Evolutionary conservation across 306 rosid species (phyloP), one percentile per base, ranked within the genome.

Genomic region (Dryas drummondii): DNA sequence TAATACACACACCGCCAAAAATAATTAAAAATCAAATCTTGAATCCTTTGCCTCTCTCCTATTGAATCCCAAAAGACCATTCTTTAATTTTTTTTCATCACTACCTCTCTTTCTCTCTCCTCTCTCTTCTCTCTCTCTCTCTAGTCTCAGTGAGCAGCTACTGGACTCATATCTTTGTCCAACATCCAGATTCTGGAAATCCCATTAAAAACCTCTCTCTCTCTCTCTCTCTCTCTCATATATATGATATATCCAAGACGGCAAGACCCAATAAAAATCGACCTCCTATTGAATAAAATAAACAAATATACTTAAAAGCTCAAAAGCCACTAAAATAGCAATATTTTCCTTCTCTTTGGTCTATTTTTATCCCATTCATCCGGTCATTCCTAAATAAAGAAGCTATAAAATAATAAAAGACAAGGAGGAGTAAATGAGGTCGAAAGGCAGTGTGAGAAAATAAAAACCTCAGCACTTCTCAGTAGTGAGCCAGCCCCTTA

Each of bases 91-190:
- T 54, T 54, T 69, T 70, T 14, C 65, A 48, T 72, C 53, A 68
- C 48, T 32, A 32, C 37, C 59, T 52, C 41, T 26, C 46, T 46
- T 13, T 15, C 42, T 26, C 76, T 22, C 26, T 52, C 26, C 37
- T 32, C 37, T 32, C 37, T 32, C 37, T 32, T 17, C 48, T 46
- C 37, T 68, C 49, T 76, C 62, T 74, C 68, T 48, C 10, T 58
- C 53, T 44, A 42, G 68, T 74, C 13, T 5, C 70, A 77, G 41
- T 19, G 76, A 12, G 63, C 5, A 77, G 87, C 76, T 73, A 75
- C 75, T 9, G 40, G 79, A 73, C 44, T 58, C 54, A 75, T 79
- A 84, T 80, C 85, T 81, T 88, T 86, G 90, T 86, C 92, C 84
- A 78, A 64, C 66, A 74, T 70, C 85, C 52, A 27, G 59, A 60